Evolutionary conservation across 768 basidiomycete genomes (phyloP).

Genomic region (Mycena polygramma): DNA sequence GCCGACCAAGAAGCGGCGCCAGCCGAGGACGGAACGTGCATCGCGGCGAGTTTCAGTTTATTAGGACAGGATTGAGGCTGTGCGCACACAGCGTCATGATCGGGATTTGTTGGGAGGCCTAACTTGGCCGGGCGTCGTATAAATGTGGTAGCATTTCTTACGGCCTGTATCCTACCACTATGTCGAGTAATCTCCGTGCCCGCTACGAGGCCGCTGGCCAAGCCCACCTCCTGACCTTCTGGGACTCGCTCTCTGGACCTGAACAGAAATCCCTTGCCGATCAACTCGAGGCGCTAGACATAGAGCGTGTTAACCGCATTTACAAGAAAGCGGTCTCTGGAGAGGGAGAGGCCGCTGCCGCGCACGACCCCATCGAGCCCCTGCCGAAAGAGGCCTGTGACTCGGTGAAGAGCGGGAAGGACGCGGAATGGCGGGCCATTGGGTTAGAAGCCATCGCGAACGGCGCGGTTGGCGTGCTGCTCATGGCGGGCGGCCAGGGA

Average conservation of each 20-base stretch:
- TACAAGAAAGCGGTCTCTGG: slow-evolving; percentile 81
- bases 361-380: slow-evolving; percentile 76
- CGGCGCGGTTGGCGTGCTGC: slow-evolving; percentile 92
- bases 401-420: slow-evolving; percentile 69
- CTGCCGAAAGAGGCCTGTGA: slow-evolving; percentile 84
- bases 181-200: slow-evolving; percentile 69
- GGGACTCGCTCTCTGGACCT: slow-evolving; percentile 72
- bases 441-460: slow-evolving; percentile 87
- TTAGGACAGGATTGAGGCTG: not conserved
- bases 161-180: slow-evolving; percentile 48
- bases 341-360: slow-evolving; percentile 63
- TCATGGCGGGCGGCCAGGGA: slow-evolving; percentile 99
- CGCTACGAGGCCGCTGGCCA: slow-evolving; percentile 88
- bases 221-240: slow-evolving; percentile 91
- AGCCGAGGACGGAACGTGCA: not conserved
- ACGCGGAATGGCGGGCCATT: slow-evolving; percentile 77
- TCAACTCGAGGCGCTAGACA: slow-evolving; percentile 87
- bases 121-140: not conserved
- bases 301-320: slow-evolving; percentile 92
- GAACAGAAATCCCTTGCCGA: slow-evolving; percentile 74
- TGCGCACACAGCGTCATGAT: not conserved
- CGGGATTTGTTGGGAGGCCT: not conserved
- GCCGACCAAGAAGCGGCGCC: not conserved
- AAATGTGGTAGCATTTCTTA: slow-evolving; percentile 2
- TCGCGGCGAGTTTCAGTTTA: slow-evolving; percentile 21